Base-by-base conservation (phyloP, 2,329 filamentous ascomycete species). In the Botrytis tulipae region DNA sequence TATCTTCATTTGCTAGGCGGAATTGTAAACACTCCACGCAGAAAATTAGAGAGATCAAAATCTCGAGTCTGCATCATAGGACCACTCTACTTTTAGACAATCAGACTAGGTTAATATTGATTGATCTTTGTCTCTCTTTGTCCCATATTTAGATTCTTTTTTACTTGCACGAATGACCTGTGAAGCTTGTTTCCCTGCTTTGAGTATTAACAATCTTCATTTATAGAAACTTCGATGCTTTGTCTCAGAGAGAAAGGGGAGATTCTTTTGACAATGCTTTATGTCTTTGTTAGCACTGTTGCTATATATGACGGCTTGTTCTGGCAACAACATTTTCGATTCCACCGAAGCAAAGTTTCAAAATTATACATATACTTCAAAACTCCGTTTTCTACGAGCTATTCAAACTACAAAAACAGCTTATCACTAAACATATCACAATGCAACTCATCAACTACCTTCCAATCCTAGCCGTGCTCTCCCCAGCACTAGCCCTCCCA, bases 401-500 rank as follows among this genome's bases (percentile, higher is more conserved):
- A 46, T 14, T 20, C 29, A 22, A 29, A 70, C 22, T n/a, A 37
- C 51, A 16, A n/a, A 51, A n/a, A n/a, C 3, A 2, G 59, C 42
- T 40, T 25, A 7, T 22, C 40, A 69, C n/a, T n/a, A 57, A 67
- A 40, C 1, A n/a, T 57, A 29, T 35, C n/a, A 32, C 12, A 29
- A 73, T 69, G 71, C 71, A 60, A n/a, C 51, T 73, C 42, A 73
- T 46, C 42, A 48, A 61, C 48, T 69, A 61, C 25, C 71, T 69
- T 16, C 51, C 63, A 25, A 25, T 73, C 4, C 10, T 37, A 25
- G 57, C 63, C 42, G 40, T 32, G 22, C 71, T 73, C 7, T n/a
- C 71, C 12, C 54, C 35, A 32, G 63, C 63, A 46, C 63, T 69
- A 5, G 35, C 29, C 46, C 61, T 48, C 9, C 44, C 69, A 40